Evolutionary conservation across 2,329 filamentous ascomycete genomes (phyloP).

Genomic region (Elsinoe necatrix): DNA sequence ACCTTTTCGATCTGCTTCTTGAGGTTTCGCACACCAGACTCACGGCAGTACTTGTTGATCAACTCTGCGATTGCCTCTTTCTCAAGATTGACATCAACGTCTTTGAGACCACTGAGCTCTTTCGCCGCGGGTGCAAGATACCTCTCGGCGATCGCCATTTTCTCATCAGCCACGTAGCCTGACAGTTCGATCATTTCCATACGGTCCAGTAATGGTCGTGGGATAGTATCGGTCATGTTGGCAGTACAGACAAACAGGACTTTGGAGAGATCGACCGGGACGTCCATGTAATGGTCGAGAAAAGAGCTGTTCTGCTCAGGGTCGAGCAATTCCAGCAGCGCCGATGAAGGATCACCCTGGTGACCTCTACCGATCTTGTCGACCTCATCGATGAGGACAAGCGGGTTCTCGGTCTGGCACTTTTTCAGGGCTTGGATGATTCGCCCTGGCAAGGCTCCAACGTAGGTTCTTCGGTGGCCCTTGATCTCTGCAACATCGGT

Average conservation of each 20-base stretch:
- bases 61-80: constrained; percentile 88
- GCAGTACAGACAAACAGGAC: constrained; percentile 98
- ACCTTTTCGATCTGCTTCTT: constrained; percentile 99
- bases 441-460: constrained; percentile 86
- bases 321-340: constrained; percentile 84
- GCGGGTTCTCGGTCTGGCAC: constrained; percentile 94
- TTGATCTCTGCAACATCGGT: constrained; percentile 99
- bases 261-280: constrained; percentile 93
- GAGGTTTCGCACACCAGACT: constrained; percentile 91
- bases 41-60: constrained; percentile 97
- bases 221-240: constrained; percentile 98
- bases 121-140: constrained; percentile 94
- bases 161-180: constrained; percentile 94
- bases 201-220: constrained; percentile 81
- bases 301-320: constrained; percentile 97
- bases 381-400: constrained; percentile 93
- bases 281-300: constrained; percentile 97
- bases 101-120: constrained; percentile 80
- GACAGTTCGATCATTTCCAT: constrained; percentile 98
- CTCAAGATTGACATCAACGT: constrained; percentile 80
- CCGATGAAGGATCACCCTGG: constrained; percentile 92
- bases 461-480: constrained; percentile 90
- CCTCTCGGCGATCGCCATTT: constrained; percentile 93
- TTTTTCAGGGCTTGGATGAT: constrained; percentile 99
- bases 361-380: constrained; percentile 97